Evolutionary conservation across 2,329 filamentous ascomycete genomes (phyloP), one percentile per base, ranked within the genome.

Genomic region (Rhinocladiella similis): DNA sequence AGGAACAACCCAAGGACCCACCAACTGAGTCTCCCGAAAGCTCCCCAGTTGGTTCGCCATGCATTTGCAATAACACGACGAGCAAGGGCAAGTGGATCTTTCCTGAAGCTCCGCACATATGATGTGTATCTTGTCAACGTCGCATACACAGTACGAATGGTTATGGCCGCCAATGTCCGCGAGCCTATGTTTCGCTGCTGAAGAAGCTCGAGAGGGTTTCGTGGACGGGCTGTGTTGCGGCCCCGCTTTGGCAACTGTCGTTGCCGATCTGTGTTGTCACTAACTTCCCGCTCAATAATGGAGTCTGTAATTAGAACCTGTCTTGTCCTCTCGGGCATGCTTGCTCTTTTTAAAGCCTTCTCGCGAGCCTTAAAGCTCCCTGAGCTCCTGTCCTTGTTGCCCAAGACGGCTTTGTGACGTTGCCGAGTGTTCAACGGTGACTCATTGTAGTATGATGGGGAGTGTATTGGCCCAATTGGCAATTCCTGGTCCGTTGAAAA

Each of bases 1-100:
- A 72, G 39, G 48, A 72, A 65, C 6, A 72, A 53, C 5, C 70
- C 69, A n/a, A 72, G 55, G 29, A 72, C 64, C 70, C 70, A 72
- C 70, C 70, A 72, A 33, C 69, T 68, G 25, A 72, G 47, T 36
- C 65, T 67, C 10, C 70, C 67, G 36, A 71, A 60, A 20, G 59
- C 56, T 27, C 62, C 59, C 66, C 68, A 69, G 50, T 69, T 69
- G 33, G 62, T 62, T 18, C 66, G 63, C 70, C 70, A 72, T 36
- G 70, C 66, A 53, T 69, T 69, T n/a, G 64, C 64, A 43, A 72
- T 65, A 13, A 72, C 67, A n/a, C 64, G 63, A 29, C 66, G 62
- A 45, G 68, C 66, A 10, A 72, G 50, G 19, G 63, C 60, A 35
- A 63, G 54, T 20, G 66, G 65, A 25, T 63, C 58, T 22, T 54